Conservation (phyloP, 2,329 filamentous ascomycete genomes). For the Falciphora oryzae region DNA sequence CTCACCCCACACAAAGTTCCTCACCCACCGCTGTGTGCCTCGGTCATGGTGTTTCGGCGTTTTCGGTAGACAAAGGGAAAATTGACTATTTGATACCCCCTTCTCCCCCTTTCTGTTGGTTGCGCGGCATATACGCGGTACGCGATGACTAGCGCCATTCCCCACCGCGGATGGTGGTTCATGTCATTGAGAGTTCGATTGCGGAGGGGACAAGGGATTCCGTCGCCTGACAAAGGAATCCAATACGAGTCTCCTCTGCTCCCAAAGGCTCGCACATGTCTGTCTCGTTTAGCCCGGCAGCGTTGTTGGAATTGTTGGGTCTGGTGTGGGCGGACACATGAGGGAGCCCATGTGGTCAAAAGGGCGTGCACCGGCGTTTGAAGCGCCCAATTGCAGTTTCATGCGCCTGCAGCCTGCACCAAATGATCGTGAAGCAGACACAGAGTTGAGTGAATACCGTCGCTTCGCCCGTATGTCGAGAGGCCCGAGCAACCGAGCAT, state of each 20-base stretch:
- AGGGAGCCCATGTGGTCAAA: background rate
- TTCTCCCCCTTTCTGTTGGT: background rate
- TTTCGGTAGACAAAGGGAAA: conserved; percentile 4
- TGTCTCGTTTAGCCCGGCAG: too few species aligned
- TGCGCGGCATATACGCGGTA: background rate
- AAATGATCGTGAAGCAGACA: background rate
- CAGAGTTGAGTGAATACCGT: too few species aligned
- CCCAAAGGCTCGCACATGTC: too few species aligned
- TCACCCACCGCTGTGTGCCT: background rate
- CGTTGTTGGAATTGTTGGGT: too few species aligned
- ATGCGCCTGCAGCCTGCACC: too few species aligned
- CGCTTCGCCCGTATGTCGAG: too few species aligned
- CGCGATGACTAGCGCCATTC: background rate
- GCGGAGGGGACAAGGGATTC: background rate
- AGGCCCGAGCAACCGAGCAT: background rate
- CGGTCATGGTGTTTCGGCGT: conserved; percentile 1
- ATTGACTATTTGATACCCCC: conserved; percentile 6
- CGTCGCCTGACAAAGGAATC: background rate
- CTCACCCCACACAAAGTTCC: background rate
- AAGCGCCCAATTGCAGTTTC: background rate
- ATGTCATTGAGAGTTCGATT: background rate
- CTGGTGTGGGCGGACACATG: too few species aligned
- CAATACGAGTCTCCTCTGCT: too few species aligned
- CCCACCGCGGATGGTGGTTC: background rate
- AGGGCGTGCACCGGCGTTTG: too few species aligned